Percentiles rank a stretch among this genome's conserved stretches.
These are phyloP conservation scores for Piedraia hortae DNA, from an alignment of 2,329 filamentous ascomycete species.

Conservation along the genomic window DNA sequence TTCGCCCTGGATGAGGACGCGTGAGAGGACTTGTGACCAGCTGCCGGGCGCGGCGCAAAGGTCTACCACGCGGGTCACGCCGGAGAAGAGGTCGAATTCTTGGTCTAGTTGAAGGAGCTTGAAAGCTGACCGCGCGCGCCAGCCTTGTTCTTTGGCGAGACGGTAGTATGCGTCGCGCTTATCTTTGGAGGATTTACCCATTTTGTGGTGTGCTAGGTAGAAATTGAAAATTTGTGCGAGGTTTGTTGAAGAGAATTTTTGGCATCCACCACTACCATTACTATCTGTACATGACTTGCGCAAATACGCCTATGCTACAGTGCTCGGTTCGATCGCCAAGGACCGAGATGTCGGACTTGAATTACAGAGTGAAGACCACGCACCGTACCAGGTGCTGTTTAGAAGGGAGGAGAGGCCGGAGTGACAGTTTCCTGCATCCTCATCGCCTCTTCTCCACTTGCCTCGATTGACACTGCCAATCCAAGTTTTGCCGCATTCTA, in stretches of 20 bases:
- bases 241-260: too few species aligned
- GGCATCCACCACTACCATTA: too few species aligned
- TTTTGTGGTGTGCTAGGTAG: slow-evolving; percentile 2
- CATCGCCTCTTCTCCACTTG: slow-evolving; percentile 59
- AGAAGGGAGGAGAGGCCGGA: slow-evolving; percentile 17
- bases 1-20: slow-evolving; percentile 79
- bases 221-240: too few species aligned
- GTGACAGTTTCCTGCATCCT: slow-evolving; percentile 37
- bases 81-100: slow-evolving; percentile 83
- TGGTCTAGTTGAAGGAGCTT: slow-evolving; percentile 88
- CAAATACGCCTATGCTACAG: too few species aligned
- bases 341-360: slow-evolving; percentile 1
- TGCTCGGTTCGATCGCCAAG: neutral
- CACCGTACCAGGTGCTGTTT: slow-evolving; percentile 2
- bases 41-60: slow-evolving; percentile 86
- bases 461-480: slow-evolving; percentile 75
- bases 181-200: slow-evolving; percentile 75
- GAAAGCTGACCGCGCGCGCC: slow-evolving; percentile 87
- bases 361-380: slow-evolving; percentile 5
- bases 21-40: slow-evolving; percentile 89
- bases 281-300: too few species aligned
- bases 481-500: slow-evolving; percentile 90
- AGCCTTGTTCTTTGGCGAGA: slow-evolving; percentile 94
- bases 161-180: slow-evolving; percentile 96
- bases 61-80: slow-evolving; percentile 79